Evolutionary conservation across 805 yeast species (phyloP).

Genomic region (Candida gorgasii): DNA sequence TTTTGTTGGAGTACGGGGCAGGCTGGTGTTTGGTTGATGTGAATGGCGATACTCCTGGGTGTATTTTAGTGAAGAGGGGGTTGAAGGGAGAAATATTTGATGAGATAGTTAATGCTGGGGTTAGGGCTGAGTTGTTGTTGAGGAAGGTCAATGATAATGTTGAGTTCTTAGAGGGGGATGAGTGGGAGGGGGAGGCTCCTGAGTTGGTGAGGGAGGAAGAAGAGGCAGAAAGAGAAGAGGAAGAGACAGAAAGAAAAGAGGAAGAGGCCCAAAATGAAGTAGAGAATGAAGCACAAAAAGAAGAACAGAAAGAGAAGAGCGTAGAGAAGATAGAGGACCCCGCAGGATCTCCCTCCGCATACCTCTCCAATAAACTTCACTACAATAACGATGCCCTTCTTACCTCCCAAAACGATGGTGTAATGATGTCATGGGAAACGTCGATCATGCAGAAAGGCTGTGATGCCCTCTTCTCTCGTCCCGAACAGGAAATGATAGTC

Average conservation of each 20-base stretch:
- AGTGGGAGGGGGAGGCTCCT: slow-evolving; percentile 25
- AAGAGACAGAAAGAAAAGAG: neutral
- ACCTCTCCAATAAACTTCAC: slow-evolving; percentile 63
- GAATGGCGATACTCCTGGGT: slow-evolving; percentile 80
- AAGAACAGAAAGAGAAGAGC: slow-evolving; percentile 14
- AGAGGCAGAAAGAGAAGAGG: slow-evolving; percentile 6
- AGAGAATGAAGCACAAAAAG: slow-evolving; percentile 5
- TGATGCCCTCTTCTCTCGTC: slow-evolving; percentile 60
- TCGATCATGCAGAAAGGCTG: slow-evolving; percentile 81
- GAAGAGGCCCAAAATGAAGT: neutral
- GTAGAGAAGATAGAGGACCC: no score
- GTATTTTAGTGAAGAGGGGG: slow-evolving; percentile 61
- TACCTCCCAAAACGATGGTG: slow-evolving; percentile 82
- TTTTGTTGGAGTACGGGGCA: slow-evolving; percentile 80
- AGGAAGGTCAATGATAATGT: slow-evolving; percentile 66
- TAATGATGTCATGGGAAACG: slow-evolving; percentile 97
- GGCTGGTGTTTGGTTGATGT: slow-evolving; percentile 85
- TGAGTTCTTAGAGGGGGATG: slow-evolving; percentile 52
- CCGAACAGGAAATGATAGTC: slow-evolving; percentile 47
- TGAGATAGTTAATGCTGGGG: slow-evolving; percentile 78
- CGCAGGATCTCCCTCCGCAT: slow-evolving; percentile 63
- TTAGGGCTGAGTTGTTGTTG: slow-evolving; percentile 79
- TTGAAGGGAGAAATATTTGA: slow-evolving; percentile 43
- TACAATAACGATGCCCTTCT: slow-evolving; percentile 69
- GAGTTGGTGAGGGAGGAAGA: slow-evolving; percentile 25